Evolutionary conservation across 257 asterid species (phyloP).

Genomic region (Ophiorrhiza pumila): DNA sequence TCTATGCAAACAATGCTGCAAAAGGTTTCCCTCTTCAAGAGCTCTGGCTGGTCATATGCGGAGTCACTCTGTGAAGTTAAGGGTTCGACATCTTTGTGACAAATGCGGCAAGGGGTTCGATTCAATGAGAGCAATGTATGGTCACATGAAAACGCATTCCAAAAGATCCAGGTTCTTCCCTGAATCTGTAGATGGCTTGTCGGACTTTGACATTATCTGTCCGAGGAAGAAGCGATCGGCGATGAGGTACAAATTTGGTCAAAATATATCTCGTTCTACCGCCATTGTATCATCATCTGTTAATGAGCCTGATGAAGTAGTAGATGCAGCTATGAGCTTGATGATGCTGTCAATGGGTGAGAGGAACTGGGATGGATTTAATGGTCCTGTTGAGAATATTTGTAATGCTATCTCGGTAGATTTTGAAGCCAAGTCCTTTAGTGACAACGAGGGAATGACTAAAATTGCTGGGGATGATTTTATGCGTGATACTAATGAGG

Average conservation of each 20-base stretch:
- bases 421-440: constrained; percentile 33
- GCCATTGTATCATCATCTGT: constrained; percentile 25
- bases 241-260: constrained; percentile 42
- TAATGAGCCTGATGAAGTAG: constrained; percentile 39
- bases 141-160: constrained; percentile 85
- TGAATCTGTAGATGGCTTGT: constrained; percentile 34
- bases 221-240: constrained; percentile 65
- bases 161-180: constrained; percentile 36
- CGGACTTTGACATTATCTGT: constrained; percentile 41
- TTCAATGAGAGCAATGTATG: constrained; percentile 71
- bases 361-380: constrained; percentile 19
- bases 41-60: constrained; percentile 87
- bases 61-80: constrained; percentile 52
- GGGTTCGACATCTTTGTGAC: constrained; percentile 41
- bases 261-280: constrained; percentile 30
- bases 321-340: constrained; percentile 59
- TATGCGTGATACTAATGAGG: constrained; percentile 13
- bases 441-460: constrained; percentile 9
- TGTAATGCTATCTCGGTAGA: constrained; percentile 27
- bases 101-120: constrained; percentile 65
- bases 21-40: constrained; percentile 50
- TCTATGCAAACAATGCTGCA: constrained; percentile 64
- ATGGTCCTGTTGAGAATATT: constrained; percentile 19
- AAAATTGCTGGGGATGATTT: constrained; percentile 16
- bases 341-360: constrained; percentile 68